Base-by-base conservation (phyloP, 352 stramenopile genomes). In the Globisporangium uncinulatum region DNA sequence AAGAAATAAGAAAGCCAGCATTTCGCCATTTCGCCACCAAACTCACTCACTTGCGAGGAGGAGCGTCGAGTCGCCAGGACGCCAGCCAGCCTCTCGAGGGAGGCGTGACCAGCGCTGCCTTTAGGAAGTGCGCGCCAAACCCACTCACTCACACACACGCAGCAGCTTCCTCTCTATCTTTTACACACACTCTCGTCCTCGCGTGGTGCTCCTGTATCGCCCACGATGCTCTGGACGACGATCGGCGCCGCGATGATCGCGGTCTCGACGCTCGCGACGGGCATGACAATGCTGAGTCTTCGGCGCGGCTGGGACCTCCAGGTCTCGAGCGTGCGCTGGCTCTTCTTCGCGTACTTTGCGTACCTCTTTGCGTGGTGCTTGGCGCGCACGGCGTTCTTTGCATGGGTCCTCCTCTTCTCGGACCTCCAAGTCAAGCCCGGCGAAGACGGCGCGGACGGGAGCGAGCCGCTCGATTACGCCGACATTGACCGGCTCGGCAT, bases 401-500 rank as follows among this genome's bases (percentile, higher is more conserved):
- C 51, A 24, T 68, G 63, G 56, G 37, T 70, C 19, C 8, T 81
- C 32, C 41, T 68, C 66, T 62, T 74, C 14, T 61, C 70, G n/a
- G 58, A 49, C 43, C 50, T 59, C 5, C 57, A 72, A 44, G 65
- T 79, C 36, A 53, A 73, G 14, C 60, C 76, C 45, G 48, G 56
- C 11, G 61, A 69, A 6, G 56, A 62, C 58, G 61, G 56, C 6
- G 51, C 66, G 43, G 70, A 73, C 56, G 66, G 71, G 37, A 52
- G 62, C 24, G 24, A 29, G 13, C 68, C 65, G 29, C 64, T 75
- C 21, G 65, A 59, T 15, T 65, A 57, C 52, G 67, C 60, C 4
- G 63, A 84, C 11, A 49, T 89, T 31, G 72, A 86, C 52, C 68
- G 73, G 24, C 64, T 86, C 14, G 75, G 75, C 36, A 73, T 79